Conservation (phyloP, 345 rosid genomes). For the Crucihimalaya himalaica region DNA sequence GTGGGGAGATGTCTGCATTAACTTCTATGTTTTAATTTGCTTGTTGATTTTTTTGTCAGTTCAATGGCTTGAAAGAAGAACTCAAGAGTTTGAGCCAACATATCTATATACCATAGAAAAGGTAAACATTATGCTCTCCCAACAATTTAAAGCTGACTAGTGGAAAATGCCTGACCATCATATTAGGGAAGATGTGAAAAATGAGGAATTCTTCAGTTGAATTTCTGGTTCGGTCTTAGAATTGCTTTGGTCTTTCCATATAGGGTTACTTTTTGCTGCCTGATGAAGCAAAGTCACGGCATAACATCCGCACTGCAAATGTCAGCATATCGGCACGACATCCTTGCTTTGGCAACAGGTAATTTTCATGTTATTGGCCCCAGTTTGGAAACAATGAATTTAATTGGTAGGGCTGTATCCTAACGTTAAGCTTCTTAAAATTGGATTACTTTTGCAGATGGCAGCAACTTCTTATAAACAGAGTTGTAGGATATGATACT, state of each 20-base stretch:
- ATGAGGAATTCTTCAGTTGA: not conserved
- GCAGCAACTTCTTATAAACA: constrained; percentile 99
- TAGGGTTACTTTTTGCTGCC: constrained; percentile 96
- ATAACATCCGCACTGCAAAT: constrained; percentile 79
- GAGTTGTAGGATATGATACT: constrained; percentile 99
- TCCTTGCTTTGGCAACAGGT: constrained; percentile 99
- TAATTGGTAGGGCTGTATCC: constrained; percentile 1
- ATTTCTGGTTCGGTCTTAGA: constrained; percentile 17
- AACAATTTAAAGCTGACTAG: not conserved
- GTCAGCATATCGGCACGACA: constrained; percentile 88
- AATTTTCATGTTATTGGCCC: constrained; percentile 22
- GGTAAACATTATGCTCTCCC: constrained; percentile 46
- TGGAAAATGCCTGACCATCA: constrained; percentile 17
- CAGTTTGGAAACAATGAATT: not conserved
- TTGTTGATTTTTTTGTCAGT: constrained; percentile 49
- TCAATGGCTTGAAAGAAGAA: constrained; percentile 78
- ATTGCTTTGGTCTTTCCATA: constrained; percentile 9
- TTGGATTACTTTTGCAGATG: constrained; percentile 62
- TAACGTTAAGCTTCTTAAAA: constrained; percentile 15
- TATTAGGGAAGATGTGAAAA: constrained; percentile 6
- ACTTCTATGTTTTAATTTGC: not conserved
- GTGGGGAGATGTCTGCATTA: constrained; percentile 13
- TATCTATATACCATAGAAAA: constrained; percentile 92
- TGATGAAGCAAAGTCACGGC: constrained; percentile 80
- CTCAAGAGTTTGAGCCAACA: constrained; percentile 84